Evolutionary conservation across 2,329 filamentous ascomycete species (phyloP).

Genomic region (Scolecobasidium constrictum): DNA sequence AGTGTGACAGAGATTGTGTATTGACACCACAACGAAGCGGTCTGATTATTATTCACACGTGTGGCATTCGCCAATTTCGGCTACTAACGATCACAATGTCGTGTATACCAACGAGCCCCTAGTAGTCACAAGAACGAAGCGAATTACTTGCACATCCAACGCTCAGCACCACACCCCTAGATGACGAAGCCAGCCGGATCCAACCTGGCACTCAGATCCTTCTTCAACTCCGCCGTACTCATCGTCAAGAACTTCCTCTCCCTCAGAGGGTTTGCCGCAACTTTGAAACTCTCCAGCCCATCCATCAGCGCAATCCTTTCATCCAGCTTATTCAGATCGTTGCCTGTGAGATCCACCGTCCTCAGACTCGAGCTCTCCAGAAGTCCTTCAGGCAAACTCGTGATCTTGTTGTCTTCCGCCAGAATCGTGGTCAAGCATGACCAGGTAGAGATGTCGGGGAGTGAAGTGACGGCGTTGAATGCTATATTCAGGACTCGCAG

Average conservation of each 20-base stretch:
- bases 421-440: constrained; percentile 59
- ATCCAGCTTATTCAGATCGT: constrained; percentile 68
- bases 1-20: no score
- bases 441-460: constrained; percentile 72
- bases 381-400: constrained; percentile 67
- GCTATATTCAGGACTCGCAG: constrained; percentile 67
- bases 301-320: constrained; percentile 72
- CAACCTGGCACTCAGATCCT: constrained; percentile 55
- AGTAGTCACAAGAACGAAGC: no score
- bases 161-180: no score
- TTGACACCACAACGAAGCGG: no score
- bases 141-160: no score
- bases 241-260: constrained; percentile 80
- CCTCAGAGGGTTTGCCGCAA: constrained; percentile 81
- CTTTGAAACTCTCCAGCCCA: constrained; percentile 58
- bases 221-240: constrained; percentile 70
- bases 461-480: constrained; percentile 61
- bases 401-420: constrained; percentile 73
- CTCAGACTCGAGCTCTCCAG: constrained; percentile 55
- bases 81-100: no score
- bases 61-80: no score
- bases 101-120: no score
- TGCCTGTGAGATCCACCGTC: constrained; percentile 73
- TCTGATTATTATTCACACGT: no score
- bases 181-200: constrained; percentile 36